These are phyloP conservation scores for Acer yangbiense DNA, from an alignment of 345 rosid genomes.

Conservation along the genomic window DNA sequence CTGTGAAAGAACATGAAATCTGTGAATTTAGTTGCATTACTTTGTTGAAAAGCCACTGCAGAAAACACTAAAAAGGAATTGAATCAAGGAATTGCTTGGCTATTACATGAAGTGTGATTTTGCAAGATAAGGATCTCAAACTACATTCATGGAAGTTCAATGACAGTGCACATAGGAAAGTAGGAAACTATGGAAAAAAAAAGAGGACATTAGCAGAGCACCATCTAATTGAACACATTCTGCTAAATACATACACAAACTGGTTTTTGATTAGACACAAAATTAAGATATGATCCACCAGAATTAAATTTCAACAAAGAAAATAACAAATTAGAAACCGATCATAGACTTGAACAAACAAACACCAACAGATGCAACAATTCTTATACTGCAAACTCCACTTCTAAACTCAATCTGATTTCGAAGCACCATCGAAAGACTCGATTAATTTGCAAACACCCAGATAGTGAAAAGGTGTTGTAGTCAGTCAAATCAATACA, in stretches of 20 bases:
- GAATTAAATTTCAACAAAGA: not conserved
- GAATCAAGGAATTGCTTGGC: not conserved
- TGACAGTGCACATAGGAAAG: not conserved
- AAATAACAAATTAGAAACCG: not conserved
- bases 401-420: constrained; percentile 7
- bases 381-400: not conserved
- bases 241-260: not conserved
- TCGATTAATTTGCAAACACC: not conserved
- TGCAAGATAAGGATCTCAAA: not conserved
- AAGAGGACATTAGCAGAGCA: not conserved
- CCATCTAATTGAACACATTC: not conserved
- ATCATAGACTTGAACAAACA: not conserved
- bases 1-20: not conserved
- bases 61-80: not conserved
- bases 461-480: not conserved
- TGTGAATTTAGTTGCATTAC: not conserved
- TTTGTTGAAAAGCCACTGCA: constrained; percentile 8
- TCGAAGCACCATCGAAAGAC: not conserved
- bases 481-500: not conserved
- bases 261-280: not conserved
- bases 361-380: not conserved
- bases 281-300: not conserved
- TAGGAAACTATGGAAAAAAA: not conserved
- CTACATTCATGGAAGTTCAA: not conserved
- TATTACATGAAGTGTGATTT: not conserved